Percentiles rank a stretch among this genome's conserved stretches.
Evolutionary conservation across 305 asterid species (phyloP).

Genomic region (Fraxinus nigra): DNA sequence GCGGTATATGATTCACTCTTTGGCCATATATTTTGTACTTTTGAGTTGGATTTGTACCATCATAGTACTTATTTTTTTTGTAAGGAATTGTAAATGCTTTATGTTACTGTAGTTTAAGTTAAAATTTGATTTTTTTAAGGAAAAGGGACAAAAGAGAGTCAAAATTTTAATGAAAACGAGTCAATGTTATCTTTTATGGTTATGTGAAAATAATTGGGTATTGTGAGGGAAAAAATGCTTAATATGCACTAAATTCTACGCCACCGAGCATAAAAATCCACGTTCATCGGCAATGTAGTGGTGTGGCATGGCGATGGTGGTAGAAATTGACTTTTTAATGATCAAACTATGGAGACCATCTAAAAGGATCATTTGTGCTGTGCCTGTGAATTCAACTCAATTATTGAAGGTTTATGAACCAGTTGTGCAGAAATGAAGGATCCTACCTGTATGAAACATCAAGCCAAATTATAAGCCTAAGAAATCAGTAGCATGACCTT

Average conservation of each 20-base stretch:
- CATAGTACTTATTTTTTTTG: not conserved
- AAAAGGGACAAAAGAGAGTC: not conserved
- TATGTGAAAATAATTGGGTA: not conserved
- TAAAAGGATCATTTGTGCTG: not conserved
- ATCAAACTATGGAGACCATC: not conserved
- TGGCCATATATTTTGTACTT: not conserved
- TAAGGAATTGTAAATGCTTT: slow-evolving; percentile 20
- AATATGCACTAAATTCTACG: not conserved
- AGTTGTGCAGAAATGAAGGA: not conserved
- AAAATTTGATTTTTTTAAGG: not conserved
- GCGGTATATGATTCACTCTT: not conserved
- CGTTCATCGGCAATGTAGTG: not conserved
- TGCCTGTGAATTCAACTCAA: not conserved
- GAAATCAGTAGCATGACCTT: not conserved
- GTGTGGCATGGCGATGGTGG: not conserved
- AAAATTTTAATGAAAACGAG: not conserved
- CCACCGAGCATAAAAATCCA: not conserved
- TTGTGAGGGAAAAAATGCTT: not conserved
- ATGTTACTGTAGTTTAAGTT: not conserved
- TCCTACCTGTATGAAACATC: not conserved
- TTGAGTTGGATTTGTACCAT: not conserved
- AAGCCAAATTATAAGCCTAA: not conserved
- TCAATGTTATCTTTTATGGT: not conserved
- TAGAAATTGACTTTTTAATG: not conserved
- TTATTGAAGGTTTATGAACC: not conserved